These are phyloP conservation scores for Trichosporon sp. DNA, from an alignment of 1,284 basidiomycete species.

Conservation along the genomic window DNA sequence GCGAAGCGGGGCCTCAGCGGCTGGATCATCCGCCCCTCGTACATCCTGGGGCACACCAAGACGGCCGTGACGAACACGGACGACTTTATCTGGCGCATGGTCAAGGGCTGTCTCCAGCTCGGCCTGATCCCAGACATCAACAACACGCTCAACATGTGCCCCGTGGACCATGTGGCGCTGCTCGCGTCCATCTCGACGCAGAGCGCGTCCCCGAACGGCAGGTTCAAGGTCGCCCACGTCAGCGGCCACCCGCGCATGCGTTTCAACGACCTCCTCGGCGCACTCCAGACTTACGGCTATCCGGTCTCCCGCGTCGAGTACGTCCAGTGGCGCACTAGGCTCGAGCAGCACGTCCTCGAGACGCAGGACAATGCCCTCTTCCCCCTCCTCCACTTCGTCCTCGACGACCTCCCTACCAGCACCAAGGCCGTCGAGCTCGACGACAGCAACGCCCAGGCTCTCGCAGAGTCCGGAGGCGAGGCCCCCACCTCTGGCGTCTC, in stretches of 20 bases:
- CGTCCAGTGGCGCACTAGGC: constrained; percentile 79
- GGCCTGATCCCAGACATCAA: constrained; percentile 95
- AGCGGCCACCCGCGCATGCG: constrained; percentile 80
- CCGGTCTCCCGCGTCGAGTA: constrained; percentile 75
- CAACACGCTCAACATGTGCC: constrained; percentile 97
- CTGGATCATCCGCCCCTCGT: constrained; percentile 86
- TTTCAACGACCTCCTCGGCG: constrained; percentile 80
- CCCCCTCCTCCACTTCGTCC: constrained; percentile 92
- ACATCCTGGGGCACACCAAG: constrained; percentile 88
- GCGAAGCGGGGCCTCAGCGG: constrained; percentile 79
- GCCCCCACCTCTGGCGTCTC: constrained; percentile 64
- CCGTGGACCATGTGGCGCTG: constrained; percentile 91
- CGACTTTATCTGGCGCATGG: constrained; percentile 96
- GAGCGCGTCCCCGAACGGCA: constrained; percentile 49
- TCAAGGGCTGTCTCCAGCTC: constrained; percentile 95
- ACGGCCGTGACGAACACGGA: constrained; percentile 97
- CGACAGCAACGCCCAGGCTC: constrained; percentile 69
- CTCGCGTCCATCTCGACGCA: constrained; percentile 68
- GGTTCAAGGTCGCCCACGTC: constrained; percentile 74
- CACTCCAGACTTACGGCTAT: constrained; percentile 77
- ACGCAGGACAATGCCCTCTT: constrained; percentile 94
- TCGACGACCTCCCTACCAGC: constrained; percentile 93
- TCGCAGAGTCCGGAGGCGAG: constrained; percentile 57
- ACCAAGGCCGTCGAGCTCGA: constrained; percentile 92
- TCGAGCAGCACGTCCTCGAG: constrained; percentile 93